Conservation (phyloP, 2,329 filamentous ascomycete species). For the Talaromyces sp. region DNA sequence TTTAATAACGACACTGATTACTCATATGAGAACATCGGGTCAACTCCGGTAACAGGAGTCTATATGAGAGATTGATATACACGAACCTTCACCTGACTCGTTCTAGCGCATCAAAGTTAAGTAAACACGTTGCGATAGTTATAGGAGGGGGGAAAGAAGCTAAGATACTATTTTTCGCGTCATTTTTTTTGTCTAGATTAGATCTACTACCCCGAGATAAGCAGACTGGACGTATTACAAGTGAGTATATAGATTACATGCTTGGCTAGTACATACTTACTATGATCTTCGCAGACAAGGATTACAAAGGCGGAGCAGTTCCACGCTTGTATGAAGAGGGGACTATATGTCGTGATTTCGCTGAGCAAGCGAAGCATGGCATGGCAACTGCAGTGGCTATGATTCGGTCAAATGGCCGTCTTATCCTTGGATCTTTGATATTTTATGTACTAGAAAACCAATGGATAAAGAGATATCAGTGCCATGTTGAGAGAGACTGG, state of each 20-base stretch:
- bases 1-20: constrained; percentile 5
- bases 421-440: neutral
- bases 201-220: neutral
- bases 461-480: neutral
- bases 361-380: neutral
- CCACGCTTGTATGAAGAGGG: neutral
- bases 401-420: neutral
- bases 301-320: neutral
- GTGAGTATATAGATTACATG: neutral
- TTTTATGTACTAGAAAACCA: neutral
- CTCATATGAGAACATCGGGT: constrained; percentile 4
- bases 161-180: neutral
- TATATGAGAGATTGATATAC: neutral
- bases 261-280: neutral
- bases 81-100: neutral
- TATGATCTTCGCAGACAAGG: constrained; percentile 6
- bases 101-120: neutral
- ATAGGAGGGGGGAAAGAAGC: neutral
- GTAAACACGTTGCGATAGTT: neutral
- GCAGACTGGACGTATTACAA: neutral
- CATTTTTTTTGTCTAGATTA: constrained; percentile 1
- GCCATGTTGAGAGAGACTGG: neutral
- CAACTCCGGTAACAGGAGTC: constrained; percentile 19
- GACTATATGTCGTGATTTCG: constrained; percentile 10
- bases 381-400: neutral